phyloP scores from a whole-genome alignment of 1,284 basidiomycete genomes.

The Cutaneotrichosporon dermatis region DNA sequence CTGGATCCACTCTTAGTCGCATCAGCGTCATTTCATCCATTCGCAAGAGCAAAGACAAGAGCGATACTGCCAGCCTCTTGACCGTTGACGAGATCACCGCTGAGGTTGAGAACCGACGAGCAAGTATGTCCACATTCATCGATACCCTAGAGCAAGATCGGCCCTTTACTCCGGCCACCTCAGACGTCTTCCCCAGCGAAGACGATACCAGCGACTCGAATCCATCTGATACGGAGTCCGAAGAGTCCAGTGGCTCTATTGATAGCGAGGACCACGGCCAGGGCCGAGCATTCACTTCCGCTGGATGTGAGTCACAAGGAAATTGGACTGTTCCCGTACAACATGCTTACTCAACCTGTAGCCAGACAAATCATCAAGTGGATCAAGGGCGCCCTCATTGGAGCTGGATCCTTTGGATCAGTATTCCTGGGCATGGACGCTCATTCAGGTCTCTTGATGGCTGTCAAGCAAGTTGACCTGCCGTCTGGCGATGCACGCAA shows the following conservation, averaged over 20 bases:
- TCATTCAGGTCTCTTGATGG: constrained; percentile 89
- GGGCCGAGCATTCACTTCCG: constrained; percentile 57
- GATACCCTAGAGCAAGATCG: constrained; percentile 5
- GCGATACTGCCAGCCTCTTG: constrained; percentile 84
- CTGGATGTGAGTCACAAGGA: constrained; percentile 55
- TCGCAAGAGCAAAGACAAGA: constrained; percentile 70
- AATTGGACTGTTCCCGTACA: neutral
- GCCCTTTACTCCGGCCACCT: neutral
- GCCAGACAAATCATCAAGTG: constrained; percentile 76
- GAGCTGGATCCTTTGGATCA: constrained; percentile 91
- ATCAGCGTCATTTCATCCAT: constrained; percentile 77
- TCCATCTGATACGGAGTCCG: constrained; percentile 37
- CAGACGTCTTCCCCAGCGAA: neutral
- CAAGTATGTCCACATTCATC: constrained; percentile 51
- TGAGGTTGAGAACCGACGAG: constrained; percentile 80
- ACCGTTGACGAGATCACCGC: constrained; percentile 98
- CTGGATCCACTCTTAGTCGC: constrained; percentile 54
- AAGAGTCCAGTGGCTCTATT: constrained; percentile 33
- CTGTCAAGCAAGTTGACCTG: constrained; percentile 97
- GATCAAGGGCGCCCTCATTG: constrained; percentile 98
- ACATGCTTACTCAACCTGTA: constrained; percentile 22
- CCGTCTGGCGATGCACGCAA: constrained; percentile 74
- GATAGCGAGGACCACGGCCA: constrained; percentile 53
- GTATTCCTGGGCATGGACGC: constrained; percentile 98
- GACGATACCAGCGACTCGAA: constrained; percentile 40